Evolutionary conservation across 768 basidiomycete species (phyloP).

Genomic region (Pholiota microspora): DNA sequence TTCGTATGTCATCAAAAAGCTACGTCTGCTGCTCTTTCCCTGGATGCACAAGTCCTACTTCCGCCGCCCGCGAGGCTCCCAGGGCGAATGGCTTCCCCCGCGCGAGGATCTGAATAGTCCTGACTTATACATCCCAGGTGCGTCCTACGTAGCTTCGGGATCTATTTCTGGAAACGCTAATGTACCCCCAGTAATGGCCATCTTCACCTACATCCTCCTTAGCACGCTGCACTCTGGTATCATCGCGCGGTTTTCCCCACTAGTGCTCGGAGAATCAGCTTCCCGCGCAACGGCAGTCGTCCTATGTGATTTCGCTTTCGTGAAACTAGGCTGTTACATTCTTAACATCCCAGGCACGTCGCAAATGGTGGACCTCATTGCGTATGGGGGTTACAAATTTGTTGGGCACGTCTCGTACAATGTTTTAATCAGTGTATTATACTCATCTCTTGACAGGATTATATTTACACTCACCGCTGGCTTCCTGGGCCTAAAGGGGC

Average conservation of each 20-base stretch:
- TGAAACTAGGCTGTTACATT: conserved; percentile 91
- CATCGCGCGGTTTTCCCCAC: conserved; percentile 80
- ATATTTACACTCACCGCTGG: conserved; percentile 77
- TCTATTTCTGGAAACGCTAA: neutral
- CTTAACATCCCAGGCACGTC: conserved; percentile 76
- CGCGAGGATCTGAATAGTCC: conserved; percentile 95
- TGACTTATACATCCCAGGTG: conserved; percentile 94
- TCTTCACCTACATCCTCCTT: conserved; percentile 93
- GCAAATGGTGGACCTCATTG: conserved; percentile 79
- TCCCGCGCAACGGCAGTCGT: conserved; percentile 84
- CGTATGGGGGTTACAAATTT: conserved; percentile 97
- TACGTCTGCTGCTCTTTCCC: conserved; percentile 88
- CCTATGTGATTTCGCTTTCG: conserved; percentile 83
- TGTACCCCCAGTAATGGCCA: conserved; percentile 74
- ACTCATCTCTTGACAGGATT: conserved; percentile 68
- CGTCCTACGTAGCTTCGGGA: no score
- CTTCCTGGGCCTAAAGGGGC: conserved; percentile 58
- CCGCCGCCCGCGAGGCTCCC: conserved; percentile 52
- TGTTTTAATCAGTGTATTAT: no score
- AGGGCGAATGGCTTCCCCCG: conserved; percentile 83
- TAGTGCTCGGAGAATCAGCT: conserved; percentile 81
- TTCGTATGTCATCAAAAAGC: conserved; percentile 88
- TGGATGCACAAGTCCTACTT: conserved; percentile 93
- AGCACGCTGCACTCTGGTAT: conserved; percentile 85
- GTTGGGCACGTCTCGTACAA: conserved; percentile 64